phyloP scores from a whole-genome alignment of 495 filamentous ascomycete species.

The Hypoxylon lienhwacheense region DNA sequence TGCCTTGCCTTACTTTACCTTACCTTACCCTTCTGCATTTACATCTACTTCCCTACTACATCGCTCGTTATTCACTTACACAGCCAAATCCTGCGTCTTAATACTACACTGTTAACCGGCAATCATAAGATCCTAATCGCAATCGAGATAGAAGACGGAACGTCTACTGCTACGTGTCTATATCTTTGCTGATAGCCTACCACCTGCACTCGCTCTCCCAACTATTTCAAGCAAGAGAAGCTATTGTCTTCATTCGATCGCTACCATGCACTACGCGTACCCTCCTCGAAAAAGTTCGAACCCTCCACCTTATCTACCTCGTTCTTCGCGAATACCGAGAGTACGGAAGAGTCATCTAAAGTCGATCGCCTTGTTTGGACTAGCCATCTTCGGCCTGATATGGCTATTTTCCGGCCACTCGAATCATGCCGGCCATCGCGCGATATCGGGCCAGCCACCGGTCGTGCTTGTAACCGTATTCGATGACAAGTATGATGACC shows the following conservation, averaged over 20 bases:
- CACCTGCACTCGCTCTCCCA: not conserved
- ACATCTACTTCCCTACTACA: constrained; percentile 16
- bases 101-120: not conserved
- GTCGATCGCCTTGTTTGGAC: constrained; percentile 57
- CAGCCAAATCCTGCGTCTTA: not conserved
- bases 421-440: constrained; percentile 37
- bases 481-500: constrained; percentile 63
- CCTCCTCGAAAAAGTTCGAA: constrained; percentile 80
- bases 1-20: not conserved
- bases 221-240: not conserved
- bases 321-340: constrained; percentile 60
- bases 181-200: no score
- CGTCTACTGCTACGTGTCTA: no score
- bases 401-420: constrained; percentile 60
- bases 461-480: constrained; percentile 88
- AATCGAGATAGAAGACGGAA: constrained; percentile 14
- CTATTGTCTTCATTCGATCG: constrained; percentile 19
- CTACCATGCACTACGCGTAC: constrained; percentile 85
- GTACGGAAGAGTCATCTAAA: constrained; percentile 71
- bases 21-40: no score
- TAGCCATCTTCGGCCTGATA: constrained; percentile 61
- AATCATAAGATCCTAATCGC: not conserved
- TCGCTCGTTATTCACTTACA: constrained; percentile 14
- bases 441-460: constrained; percentile 68
- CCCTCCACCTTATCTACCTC: constrained; percentile 61